Conservation (phyloP, 176 grass and related monocot genomes). For the Triticum aestivum region IWGSC_CS_RefSeq_v2.1 NC_057814.1:190869125-190869624, state of each 20-base stretch:
- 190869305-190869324: background rate
- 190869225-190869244: no score
- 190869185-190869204: no score
- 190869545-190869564: background rate
- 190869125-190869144: no score
- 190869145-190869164: no score
- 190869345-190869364: background rate
- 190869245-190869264: no score
- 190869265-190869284: no score
- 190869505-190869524: background rate
- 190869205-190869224: no score
- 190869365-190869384: background rate
- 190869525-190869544: background rate
- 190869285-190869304: no score
- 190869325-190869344: no score
- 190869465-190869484: background rate
- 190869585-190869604: conserved; percentile 45
- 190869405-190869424: background rate
- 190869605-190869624: conserved; percentile 37
- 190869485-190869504: background rate
- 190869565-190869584: background rate
- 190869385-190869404: background rate
- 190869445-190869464: background rate
- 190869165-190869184: no score
- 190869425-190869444: background rate